Percentiles rank a stretch among this genome's conserved stretches.
Evolutionary conservation across 2,329 filamentous ascomycete species (phyloP).

Genomic region (Pseudogymnoascus sp.): DNA sequence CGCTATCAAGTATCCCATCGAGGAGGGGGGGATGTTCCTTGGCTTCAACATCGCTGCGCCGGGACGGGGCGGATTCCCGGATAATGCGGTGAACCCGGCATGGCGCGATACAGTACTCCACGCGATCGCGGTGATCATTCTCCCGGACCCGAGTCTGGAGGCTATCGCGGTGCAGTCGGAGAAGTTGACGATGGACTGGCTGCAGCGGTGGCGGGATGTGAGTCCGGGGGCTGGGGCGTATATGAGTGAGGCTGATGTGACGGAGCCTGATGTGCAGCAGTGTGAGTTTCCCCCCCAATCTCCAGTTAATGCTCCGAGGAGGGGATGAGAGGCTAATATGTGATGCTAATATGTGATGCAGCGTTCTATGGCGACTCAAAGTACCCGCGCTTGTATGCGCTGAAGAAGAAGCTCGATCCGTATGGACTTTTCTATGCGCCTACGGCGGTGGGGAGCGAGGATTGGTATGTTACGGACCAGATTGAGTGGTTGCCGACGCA

Average conservation of each 20-base stretch:
- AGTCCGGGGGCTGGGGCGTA: slow-evolving; percentile 33
- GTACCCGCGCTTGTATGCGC: slow-evolving; percentile 33
- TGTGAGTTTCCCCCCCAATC: no score
- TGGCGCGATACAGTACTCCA: slow-evolving; percentile 19
- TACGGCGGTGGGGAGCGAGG: slow-evolving; percentile 17
- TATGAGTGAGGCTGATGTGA: slow-evolving; percentile 44
- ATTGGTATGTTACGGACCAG: slow-evolving; percentile 26
- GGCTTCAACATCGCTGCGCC: slow-evolving; percentile 23
- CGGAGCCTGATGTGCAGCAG: slow-evolving; percentile 33
- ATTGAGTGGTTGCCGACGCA: slow-evolving; percentile 16
- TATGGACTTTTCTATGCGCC: slow-evolving; percentile 32
- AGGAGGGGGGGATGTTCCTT: slow-evolving; percentile 29
- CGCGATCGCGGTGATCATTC: slow-evolving; percentile 34
- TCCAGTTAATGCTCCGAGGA: no score
- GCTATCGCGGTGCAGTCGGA: slow-evolving; percentile 39
- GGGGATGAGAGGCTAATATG: neutral
- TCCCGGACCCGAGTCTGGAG: neutral
- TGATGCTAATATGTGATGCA: no score
- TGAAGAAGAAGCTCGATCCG: slow-evolving; percentile 46
- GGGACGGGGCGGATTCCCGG: slow-evolving; percentile 16
- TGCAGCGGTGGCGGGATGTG: slow-evolving; percentile 15
- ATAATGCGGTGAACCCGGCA: slow-evolving; percentile 33
- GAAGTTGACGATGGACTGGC: slow-evolving; percentile 14
- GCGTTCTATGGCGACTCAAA: neutral
- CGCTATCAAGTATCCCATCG: slow-evolving; percentile 28